Evolutionary conservation across 257 asterid genomes (phyloP).

Genomic region (Fraxinus excelsior): DNA sequence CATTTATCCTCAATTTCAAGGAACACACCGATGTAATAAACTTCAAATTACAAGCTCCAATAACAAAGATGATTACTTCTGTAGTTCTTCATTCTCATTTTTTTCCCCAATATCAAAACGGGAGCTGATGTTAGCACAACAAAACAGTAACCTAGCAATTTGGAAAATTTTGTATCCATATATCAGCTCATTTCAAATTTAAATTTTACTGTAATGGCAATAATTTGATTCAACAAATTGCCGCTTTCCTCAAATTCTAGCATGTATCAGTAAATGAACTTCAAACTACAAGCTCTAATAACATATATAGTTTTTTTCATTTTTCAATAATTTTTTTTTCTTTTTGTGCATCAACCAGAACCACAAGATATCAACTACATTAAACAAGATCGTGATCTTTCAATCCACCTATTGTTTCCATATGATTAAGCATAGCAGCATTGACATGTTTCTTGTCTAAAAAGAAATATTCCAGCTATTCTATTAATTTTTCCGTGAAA

Average conservation of each 20-base stretch:
- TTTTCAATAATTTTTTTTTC: not conserved
- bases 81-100: not conserved
- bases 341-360: not conserved
- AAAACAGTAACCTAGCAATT: not conserved
- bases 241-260: not conserved
- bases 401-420: not conserved
- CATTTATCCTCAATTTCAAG: not conserved
- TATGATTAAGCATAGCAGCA: not conserved
- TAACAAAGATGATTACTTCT: not conserved
- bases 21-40: not conserved
- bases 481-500: not conserved
- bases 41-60: conserved; percentile 1
- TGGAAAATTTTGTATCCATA: not conserved
- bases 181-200: not conserved
- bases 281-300: not conserved
- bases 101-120: not conserved
- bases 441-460: not conserved
- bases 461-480: not conserved
- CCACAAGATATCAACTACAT: not conserved
- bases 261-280: not conserved
- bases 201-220: not conserved
- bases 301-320: not conserved
- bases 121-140: not conserved
- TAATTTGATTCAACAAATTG: not conserved
- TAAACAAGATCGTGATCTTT: not conserved